Evolutionary conservation across 2,329 filamentous ascomycete genomes (phyloP).

Genomic region (Cladophialophora carrionii): DNA sequence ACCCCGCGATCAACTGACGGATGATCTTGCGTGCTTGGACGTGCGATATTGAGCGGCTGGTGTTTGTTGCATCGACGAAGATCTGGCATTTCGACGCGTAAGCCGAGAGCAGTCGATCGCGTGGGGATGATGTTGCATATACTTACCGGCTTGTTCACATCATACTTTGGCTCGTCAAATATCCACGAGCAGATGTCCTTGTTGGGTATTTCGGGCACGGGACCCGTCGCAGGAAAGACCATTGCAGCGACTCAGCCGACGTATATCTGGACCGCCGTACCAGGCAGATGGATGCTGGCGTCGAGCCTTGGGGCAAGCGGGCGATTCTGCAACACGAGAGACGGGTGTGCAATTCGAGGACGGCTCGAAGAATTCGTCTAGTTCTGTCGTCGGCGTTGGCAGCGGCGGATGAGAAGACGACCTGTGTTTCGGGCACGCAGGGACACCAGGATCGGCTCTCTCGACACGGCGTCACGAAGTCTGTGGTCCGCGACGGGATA

Average conservation of each 20-base stretch:
- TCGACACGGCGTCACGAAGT: neutral
- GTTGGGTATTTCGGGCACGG: slow-evolving; percentile 46
- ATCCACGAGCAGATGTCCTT: slow-evolving; percentile 60
- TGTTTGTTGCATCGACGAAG: slow-evolving; percentile 55
- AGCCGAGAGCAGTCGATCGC: neutral
- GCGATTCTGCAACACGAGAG: neutral
- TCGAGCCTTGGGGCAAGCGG: neutral
- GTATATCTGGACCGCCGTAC: neutral
- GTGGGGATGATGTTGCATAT: neutral
- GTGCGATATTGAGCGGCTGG: slow-evolving; percentile 37
- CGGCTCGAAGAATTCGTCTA: neutral
- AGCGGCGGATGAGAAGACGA: neutral
- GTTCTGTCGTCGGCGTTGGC: neutral
- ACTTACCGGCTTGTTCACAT: slow-evolving; percentile 54
- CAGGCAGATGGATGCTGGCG: neutral
- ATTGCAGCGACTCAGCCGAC: neutral
- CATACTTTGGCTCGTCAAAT: slow-evolving; percentile 55
- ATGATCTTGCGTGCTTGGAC: slow-evolving; percentile 42
- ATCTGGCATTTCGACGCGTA: slow-evolving; percentile 40
- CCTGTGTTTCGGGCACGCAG: neutral
- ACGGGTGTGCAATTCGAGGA: neutral
- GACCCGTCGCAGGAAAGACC: slow-evolving; percentile 16
- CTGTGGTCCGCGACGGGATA: neutral
- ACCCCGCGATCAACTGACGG: slow-evolving; percentile 56
- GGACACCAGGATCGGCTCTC: neutral